Conservation (phyloP, 371 early-diverging fungal genomes). For the Smittium culicis region DNA sequence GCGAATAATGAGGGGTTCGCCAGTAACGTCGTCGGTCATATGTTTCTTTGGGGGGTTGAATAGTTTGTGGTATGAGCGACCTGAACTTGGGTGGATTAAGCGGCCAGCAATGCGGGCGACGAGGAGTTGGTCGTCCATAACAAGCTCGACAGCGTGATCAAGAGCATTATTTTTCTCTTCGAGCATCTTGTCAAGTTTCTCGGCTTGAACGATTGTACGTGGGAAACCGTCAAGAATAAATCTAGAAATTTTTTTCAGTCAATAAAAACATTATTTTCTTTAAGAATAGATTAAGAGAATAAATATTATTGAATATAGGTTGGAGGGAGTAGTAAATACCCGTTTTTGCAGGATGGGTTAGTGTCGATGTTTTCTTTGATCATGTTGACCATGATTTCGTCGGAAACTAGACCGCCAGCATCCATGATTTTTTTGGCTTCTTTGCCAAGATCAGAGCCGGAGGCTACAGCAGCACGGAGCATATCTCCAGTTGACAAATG, state of each 20-base stretch:
- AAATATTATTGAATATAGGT: neutral
- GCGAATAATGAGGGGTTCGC: constrained; percentile 91
- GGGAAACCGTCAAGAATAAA: constrained; percentile 99
- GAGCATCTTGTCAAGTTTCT: constrained; percentile 95
- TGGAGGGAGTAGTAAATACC: constrained; percentile 22
- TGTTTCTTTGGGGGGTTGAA: constrained; percentile 90
- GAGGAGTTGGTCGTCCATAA: constrained; percentile 84
- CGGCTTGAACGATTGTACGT: constrained; percentile 94
- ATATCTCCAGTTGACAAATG: constrained; percentile 99
- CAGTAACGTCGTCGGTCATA: constrained; percentile 90
- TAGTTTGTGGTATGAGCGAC: constrained; percentile 91
- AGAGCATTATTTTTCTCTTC: constrained; percentile 55
- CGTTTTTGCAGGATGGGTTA: constrained; percentile 84
- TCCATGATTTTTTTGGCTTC: constrained; percentile 97
- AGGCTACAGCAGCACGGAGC: constrained; percentile 90
- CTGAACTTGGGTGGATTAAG: constrained; percentile 84
- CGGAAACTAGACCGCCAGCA: constrained; percentile 91
- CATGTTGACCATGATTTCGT: constrained; percentile 95
- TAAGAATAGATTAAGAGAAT: neutral
- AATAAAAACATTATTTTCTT: neutral
- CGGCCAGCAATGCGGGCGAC: constrained; percentile 94
- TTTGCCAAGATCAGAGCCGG: constrained; percentile 81
- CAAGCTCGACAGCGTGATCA: constrained; percentile 83
- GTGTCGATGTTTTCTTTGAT: constrained; percentile 86
- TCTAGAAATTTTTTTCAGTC: too few relatives aligned